Evolutionary conservation across 495 filamentous ascomycete species (phyloP).

Genomic region (Cercophora samala): DNA sequence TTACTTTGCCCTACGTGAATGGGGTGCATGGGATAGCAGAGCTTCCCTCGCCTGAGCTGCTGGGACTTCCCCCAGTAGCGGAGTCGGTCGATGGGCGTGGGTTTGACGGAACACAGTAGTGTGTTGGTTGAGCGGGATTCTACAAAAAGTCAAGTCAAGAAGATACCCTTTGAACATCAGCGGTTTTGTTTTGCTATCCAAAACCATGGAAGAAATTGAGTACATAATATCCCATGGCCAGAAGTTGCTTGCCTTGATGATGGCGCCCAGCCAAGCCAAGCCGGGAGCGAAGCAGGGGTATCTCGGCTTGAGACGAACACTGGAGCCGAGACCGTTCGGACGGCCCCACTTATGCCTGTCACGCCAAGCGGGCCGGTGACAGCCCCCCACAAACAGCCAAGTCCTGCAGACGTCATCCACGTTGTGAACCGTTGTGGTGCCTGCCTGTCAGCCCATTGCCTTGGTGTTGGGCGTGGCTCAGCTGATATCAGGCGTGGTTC

Average conservation of each 20-base stretch:
- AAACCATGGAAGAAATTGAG: not conserved
- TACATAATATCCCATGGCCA: too few species aligned
- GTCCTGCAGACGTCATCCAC: conserved; percentile 3
- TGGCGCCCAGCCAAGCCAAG: conserved; percentile 2
- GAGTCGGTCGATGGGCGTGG: conserved; percentile 23
- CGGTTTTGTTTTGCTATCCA: not conserved
- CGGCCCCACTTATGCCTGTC: not conserved
- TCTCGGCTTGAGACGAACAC: not conserved
- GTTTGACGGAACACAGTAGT: conserved; percentile 20
- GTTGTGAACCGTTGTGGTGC: not conserved
- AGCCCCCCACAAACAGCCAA: conserved; percentile 1
- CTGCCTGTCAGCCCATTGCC: conserved; percentile 1
- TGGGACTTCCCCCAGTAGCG: conserved; percentile 23
- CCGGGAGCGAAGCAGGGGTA: not conserved
- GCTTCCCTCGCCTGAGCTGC: conserved; percentile 21
- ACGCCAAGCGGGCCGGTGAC: conserved; percentile 8
- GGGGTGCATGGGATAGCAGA: conserved; percentile 18
- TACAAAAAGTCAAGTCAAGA: not conserved
- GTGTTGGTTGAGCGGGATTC: not conserved
- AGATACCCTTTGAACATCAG: not conserved
- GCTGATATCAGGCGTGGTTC: not conserved
- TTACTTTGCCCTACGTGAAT: conserved; percentile 1
- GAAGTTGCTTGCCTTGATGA: not conserved
- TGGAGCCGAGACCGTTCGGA: not conserved
- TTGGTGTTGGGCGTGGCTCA: not conserved